Evolutionary conservation across 805 yeast genomes (phyloP), one percentile per base, ranked within the genome.

Genomic region (Priceomyces fermenticarens): DNA sequence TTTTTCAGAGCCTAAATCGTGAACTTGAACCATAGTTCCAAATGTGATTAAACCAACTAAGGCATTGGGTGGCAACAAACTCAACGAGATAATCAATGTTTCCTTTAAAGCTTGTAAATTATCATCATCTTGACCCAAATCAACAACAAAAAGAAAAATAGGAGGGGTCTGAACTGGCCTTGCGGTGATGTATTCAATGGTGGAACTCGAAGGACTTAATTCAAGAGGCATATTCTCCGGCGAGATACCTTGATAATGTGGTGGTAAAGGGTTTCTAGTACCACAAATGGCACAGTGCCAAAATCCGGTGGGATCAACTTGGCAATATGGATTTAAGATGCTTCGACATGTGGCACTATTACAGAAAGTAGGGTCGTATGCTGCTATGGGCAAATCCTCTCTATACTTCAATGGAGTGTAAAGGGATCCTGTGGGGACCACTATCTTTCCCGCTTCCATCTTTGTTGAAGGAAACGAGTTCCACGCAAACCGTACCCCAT

Each of bases 341-440:
- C 90, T 83, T 49, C 87, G 82, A 74, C 99, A 93, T 43, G 80
- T 80, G 10, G 44, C 23, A 29, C 30, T 44, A 25, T 39, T 34
- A 68, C 97, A 90, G 32, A 79, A 66, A 38, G 82, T 81, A 10
- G 97, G 97, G 61, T 90, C 96, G 63, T 89, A 88, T 53, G 78
- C 78, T 42, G 91, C 88, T 39, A 86, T 67, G 12, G 88, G 83
- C 47, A 88, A 70, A 48, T 83, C 89, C 44, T 83, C 85, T 50
- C 86, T 78, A 43, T 79, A 80, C 55, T 88, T 81, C 53, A 93
- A 75, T 7, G 99, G 99, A n/a, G 97, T 90, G 72, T 89, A 93
- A 47, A 93, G 69, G 41, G 96, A 84, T 32, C 97, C 96, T 29
- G 93, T 83, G 10, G 99, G 99, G 26, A 93, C 90, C 13, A 91